Percentiles rank a stretch among this genome's conserved stretches.
Conservation (phyloP, 495 filamentous ascomycete species). For the Penicillium coffeae region DNA sequence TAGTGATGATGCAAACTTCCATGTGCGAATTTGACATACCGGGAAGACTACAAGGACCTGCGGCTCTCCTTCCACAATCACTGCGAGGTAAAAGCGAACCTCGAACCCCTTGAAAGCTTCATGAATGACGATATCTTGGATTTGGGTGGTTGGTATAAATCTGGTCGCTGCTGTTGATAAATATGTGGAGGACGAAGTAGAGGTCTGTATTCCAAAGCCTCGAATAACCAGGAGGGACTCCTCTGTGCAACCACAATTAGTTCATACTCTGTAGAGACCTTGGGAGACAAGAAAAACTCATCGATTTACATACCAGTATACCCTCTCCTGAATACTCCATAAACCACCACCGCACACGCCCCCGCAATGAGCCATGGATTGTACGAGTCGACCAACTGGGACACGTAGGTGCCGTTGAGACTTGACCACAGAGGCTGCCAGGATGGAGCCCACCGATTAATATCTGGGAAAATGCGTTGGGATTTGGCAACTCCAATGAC, state of each 20-base stretch:
- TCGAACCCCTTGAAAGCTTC: constrained; percentile 94
- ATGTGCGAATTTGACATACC: constrained; percentile 25
- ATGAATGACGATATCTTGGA: constrained; percentile 89
- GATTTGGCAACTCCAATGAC: constrained; percentile 39
- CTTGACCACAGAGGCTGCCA: constrained; percentile 36
- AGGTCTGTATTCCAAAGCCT: constrained; percentile 87
- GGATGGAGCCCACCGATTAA: constrained; percentile 19
- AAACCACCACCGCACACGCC: constrained; percentile 33
- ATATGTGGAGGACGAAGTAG: constrained; percentile 60
- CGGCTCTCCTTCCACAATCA: constrained; percentile 87
- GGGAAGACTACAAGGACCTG: constrained; percentile 92
- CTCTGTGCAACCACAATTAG: no score
- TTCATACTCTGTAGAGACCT: no score
- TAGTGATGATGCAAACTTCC: constrained; percentile 6
- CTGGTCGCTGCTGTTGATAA: constrained; percentile 64
- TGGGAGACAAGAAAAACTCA: background rate
- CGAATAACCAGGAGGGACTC: constrained; percentile 87
- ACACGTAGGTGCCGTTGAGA: constrained; percentile 23
- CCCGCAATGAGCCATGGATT: constrained; percentile 27
- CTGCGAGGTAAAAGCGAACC: constrained; percentile 82
- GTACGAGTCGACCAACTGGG: constrained; percentile 35
- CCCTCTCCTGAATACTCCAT: constrained; percentile 45
- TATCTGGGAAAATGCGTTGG: constrained; percentile 22
- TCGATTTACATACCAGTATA: constrained; percentile 41
- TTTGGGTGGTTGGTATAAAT: constrained; percentile 90